These are phyloP conservation scores for Pelargonium fulgidum DNA, from an alignment of 441 rosid species.

Conservation along the genomic window DNA sequence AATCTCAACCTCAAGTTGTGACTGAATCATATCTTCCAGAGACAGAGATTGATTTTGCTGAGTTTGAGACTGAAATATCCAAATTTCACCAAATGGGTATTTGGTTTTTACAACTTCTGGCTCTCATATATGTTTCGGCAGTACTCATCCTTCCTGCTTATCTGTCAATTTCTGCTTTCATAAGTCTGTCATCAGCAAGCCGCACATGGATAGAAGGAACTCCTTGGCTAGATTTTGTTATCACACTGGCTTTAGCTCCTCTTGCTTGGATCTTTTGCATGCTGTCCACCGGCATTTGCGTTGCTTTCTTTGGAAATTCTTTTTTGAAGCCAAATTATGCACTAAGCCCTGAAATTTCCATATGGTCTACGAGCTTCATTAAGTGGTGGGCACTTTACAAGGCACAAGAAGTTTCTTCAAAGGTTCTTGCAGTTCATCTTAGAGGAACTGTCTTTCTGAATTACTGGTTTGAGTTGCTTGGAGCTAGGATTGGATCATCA, in stretches of 20 bases:
- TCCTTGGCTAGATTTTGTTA: conserved; percentile 28
- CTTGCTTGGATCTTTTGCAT: conserved; percentile 62
- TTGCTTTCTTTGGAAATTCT: conserved; percentile 50
- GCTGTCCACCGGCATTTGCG: conserved; percentile 33
- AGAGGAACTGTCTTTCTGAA: conserved; percentile 60
- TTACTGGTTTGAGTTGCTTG: conserved; percentile 59
- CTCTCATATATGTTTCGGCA: conserved; percentile 38
- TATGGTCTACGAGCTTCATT: conserved; percentile 54
- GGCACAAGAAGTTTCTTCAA: conserved; percentile 52
- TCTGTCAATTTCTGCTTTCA: conserved; percentile 42
- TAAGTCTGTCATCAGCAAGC: conserved; percentile 25
- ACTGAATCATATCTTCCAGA: conserved; percentile 27
- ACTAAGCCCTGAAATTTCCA: conserved; percentile 41
- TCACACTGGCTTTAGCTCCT: conserved; percentile 43
- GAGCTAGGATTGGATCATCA: conserved; percentile 58
- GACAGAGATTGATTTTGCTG: conserved; percentile 29
- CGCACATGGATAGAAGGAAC: conserved; percentile 13
- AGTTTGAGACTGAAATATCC: conserved; percentile 35
- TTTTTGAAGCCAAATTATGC: conserved; percentile 56
- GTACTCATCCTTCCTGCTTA: conserved; percentile 50
- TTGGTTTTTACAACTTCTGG: conserved; percentile 44
- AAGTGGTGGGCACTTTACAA: conserved; percentile 79
- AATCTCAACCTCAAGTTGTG: conserved; percentile 39
- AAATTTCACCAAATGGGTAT: conserved; percentile 30
- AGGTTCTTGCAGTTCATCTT: conserved; percentile 54